Conservation (phyloP, 2,329 filamentous ascomycete genomes). For the Thielaviopsis euricoi region DNA sequence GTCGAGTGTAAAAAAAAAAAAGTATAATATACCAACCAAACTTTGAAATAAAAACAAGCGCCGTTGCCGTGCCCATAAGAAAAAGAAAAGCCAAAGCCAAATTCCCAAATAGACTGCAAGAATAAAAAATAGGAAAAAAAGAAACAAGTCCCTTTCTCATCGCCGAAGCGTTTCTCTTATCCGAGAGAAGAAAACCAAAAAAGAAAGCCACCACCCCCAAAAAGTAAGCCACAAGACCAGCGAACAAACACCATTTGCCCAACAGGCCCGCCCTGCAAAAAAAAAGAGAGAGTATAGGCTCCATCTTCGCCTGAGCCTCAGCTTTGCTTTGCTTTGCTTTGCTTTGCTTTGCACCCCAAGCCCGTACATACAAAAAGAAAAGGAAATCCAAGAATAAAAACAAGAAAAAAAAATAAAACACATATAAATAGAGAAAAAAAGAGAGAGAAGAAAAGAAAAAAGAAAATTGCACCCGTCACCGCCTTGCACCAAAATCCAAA, state of each 20-base stretch:
- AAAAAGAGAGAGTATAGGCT: too few species aligned
- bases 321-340: too few species aligned
- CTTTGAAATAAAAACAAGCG: neutral
- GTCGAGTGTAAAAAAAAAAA: neutral
- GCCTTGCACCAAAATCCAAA: neutral
- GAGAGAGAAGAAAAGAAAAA: neutral
- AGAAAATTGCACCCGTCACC: neutral
- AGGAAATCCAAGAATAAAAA: neutral
- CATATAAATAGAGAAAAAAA: neutral
- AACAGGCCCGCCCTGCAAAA: too few species aligned
- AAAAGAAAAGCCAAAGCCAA: neutral
- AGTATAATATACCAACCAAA: neutral
- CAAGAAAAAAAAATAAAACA: neutral
- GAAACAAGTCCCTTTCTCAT: too few species aligned
- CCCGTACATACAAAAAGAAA: too few species aligned
- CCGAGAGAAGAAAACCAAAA: constrained; percentile 1
- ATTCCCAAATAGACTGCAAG: constrained; percentile 1
- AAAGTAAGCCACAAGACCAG: neutral
- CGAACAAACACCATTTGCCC: neutral
- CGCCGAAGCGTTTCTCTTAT: too few species aligned
- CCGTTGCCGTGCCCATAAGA: neutral
- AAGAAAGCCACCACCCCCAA: constrained; percentile 8
- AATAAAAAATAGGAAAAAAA: neutral
- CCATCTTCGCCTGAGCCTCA: too few species aligned
- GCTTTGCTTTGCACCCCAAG: too few species aligned